Conservation (phyloP, 78 protist species). For the Dictyostelium brefeldianum region DNA sequence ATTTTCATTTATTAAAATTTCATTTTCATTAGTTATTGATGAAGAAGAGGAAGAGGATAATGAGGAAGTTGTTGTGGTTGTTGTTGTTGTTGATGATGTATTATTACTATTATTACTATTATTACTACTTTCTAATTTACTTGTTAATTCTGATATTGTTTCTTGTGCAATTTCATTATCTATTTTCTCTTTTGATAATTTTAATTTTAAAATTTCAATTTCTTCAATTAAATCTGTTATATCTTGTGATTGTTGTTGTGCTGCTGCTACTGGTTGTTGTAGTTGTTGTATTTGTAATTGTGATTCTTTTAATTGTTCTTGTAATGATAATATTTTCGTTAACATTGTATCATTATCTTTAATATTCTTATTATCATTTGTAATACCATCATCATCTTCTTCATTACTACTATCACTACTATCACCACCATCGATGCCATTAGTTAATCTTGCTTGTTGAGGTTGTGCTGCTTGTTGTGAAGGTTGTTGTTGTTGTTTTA, state of each 20-base stretch:
- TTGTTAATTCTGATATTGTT: constrained; percentile 30
- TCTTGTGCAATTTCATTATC: constrained; percentile 57
- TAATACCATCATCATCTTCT: not conserved
- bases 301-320: constrained; percentile 5
- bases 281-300: not conserved
- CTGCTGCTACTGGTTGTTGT: not conserved
- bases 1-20: not conserved
- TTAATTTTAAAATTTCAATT: not conserved
- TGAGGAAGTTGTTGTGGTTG: not conserved
- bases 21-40: not conserved
- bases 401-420: not conserved
- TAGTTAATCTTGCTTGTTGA: not conserved
- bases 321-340: not conserved
- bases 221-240: constrained; percentile 2
- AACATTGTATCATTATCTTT: constrained; percentile 15
- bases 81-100: constrained; percentile 13
- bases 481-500: constrained; percentile 10
- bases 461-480: constrained; percentile 17
- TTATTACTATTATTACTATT: not conserved
- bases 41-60: not conserved
- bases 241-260: not conserved
- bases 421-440: not conserved
- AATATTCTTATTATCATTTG: not conserved
- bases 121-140: not conserved
- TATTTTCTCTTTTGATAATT: constrained; percentile 44